Evolutionary conservation across 2,329 filamentous ascomycete species (phyloP), one percentile per base, ranked within the genome.

Genomic region (Claviceps purpurea): DNA sequence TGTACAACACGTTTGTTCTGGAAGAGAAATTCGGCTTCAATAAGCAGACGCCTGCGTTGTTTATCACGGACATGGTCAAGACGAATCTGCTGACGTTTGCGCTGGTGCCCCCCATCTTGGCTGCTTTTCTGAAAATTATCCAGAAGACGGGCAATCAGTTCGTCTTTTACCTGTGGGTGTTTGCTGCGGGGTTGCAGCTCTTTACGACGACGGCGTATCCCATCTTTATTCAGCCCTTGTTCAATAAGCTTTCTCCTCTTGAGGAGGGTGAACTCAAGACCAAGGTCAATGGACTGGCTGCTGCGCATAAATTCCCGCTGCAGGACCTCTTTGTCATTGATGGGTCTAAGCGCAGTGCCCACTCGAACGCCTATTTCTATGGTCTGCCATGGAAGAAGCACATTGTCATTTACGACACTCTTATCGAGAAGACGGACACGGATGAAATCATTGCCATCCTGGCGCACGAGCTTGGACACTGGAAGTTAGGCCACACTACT

Each of bases 301-400:
- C 81, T 60, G 84, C 81, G 64, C 80, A 98, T 59, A 82, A 91
- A 56, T 98, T 98, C 70, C 93, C 93, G 1, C 83, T 98, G 34
- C 82, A 86, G 56, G 89, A 97, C 65, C 78, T 98, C 45, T 89
- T 95, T 64, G 90, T 97, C 63, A 98, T 98, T 62, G 88, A 94
- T 64, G 88, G 88, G 54, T 89, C 85, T 73, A 93, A 90, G 75
- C 78, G 89, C 62, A 88, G 84, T 65, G 85, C 87, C 37, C 88
- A 94, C 72, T 89, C 85, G 69, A 94, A 94, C 66, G 88, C 88
- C 38, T 93, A 94, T 71, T 98, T 98, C 73, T 96, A 94, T 62
- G 93, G 93, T 55, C 79, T 98, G 52, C 93, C 93, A 43, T 98
- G 91, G 90, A 96, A 96, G 79, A 97, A 97, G 79, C 94, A 97